These are phyloP conservation scores for Mycena polygramma DNA, from an alignment of 768 basidiomycete species.

Conservation along the genomic window DNA sequence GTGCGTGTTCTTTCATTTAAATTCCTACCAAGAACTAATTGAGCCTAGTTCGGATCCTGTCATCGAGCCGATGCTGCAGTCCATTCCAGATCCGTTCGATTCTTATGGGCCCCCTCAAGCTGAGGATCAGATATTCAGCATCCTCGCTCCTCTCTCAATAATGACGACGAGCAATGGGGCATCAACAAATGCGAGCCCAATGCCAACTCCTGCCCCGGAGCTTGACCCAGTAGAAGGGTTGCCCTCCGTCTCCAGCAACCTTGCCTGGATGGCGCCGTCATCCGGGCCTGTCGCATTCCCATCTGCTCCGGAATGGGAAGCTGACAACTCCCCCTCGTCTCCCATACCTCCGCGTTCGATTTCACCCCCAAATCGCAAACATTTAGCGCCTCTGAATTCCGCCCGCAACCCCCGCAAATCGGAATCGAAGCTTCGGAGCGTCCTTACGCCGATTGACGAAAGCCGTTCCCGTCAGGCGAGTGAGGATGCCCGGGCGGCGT, in stretches of 20 bases:
- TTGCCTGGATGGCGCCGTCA: slow-evolving; percentile 66
- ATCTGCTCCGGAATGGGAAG: slow-evolving; percentile 70
- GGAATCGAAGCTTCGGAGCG: slow-evolving; percentile 77
- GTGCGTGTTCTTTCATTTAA: slow-evolving; percentile 59
- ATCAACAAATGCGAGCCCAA: slow-evolving; percentile 72
- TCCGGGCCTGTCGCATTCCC: slow-evolving; percentile 60
- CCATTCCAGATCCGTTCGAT: slow-evolving; percentile 93
- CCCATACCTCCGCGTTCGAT: slow-evolving; percentile 63
- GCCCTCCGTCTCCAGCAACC: slow-evolving; percentile 48
- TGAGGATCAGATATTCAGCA: slow-evolving; percentile 94
- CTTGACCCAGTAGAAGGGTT: slow-evolving; percentile 49
- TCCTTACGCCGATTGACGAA: slow-evolving; percentile 83
- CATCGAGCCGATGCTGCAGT: slow-evolving; percentile 91
- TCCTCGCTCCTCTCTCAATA: slow-evolving; percentile 88
- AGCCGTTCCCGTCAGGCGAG: slow-evolving; percentile 53
- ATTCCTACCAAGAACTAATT: background rate
- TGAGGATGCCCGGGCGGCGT: slow-evolving; percentile 36
- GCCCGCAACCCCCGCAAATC: slow-evolving; percentile 60
- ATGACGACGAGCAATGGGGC: slow-evolving; percentile 64
- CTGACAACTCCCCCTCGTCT: slow-evolving; percentile 53
- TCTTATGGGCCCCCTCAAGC: slow-evolving; percentile 89
- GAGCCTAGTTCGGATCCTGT: slow-evolving; percentile 81
- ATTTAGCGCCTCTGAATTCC: slow-evolving; percentile 61
- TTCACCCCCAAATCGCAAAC: slow-evolving; percentile 66
- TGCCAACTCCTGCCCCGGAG: slow-evolving; percentile 61